Evolutionary conservation across 805 yeast genomes (phyloP).

Genomic region (Starmerella bombi): DNA sequence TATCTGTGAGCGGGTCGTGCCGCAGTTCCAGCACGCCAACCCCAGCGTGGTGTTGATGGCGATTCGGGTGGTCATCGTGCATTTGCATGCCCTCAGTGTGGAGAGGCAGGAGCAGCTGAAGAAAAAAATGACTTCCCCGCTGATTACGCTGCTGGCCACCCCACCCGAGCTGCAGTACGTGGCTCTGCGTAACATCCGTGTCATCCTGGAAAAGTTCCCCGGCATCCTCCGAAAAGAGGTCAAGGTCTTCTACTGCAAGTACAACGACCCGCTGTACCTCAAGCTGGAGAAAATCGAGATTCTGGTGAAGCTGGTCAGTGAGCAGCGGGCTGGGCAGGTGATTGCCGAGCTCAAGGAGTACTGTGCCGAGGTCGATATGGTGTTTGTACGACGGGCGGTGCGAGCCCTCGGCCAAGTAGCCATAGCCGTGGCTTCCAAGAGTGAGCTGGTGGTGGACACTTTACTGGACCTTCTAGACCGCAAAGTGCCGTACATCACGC

Average conservation of each 20-base stretch:
- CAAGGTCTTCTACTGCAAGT: conserved; percentile 80
- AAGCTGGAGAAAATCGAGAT: conserved; percentile 90
- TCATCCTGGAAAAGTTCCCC: conserved; percentile 81
- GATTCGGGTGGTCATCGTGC: conserved; percentile 65
- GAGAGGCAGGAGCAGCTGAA: conserved; percentile 35
- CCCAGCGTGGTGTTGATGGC: conserved; percentile 87
- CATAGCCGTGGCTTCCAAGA: conserved; percentile 53
- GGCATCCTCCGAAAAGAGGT: conserved; percentile 60
- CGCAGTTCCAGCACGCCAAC: conserved; percentile 93
- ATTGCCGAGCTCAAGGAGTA: conserved; percentile 72
- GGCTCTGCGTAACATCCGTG: conserved; percentile 78
- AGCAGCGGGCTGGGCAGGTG: conserved; percentile 35
- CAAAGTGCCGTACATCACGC: conserved; percentile 54
- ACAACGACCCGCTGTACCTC: conserved; percentile 81
- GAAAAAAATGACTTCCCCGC: conserved; percentile 67
- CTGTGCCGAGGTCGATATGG: conserved; percentile 77
- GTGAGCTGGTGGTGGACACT: conserved; percentile 53
- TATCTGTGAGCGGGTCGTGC: conserved; percentile 77
- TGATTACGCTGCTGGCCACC: conserved; percentile 73
- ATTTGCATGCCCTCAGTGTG: conserved; percentile 29
- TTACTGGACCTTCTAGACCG: conserved; percentile 51
- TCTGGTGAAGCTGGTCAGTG: conserved; percentile 66
- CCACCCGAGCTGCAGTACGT: conserved; percentile 94
- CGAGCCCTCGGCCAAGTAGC: conserved; percentile 86
- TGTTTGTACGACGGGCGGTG: conserved; percentile 79